Evolutionary conservation across 2,329 filamentous ascomycete genomes (phyloP).

Genomic region (Ilyonectria mors-panacis): DNA sequence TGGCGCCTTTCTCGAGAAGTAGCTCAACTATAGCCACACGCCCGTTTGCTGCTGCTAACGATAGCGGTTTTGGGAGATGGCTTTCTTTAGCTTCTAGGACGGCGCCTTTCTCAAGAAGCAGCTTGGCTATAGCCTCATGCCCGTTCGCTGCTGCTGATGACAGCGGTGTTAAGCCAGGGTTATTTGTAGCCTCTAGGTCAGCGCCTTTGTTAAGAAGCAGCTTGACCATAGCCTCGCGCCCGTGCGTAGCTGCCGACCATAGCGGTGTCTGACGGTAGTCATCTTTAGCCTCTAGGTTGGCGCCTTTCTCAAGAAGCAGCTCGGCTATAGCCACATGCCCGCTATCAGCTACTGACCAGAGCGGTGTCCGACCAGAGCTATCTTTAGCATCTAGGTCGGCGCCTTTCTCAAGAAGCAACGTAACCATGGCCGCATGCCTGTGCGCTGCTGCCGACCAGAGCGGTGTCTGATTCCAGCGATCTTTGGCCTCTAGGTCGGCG

Average conservation of each 20-base stretch:
- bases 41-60: background rate
- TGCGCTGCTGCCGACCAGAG: background rate
- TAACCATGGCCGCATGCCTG: background rate
- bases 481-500: background rate
- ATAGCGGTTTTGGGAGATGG: background rate
- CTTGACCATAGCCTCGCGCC: background rate
- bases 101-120: background rate
- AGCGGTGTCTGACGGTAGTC: background rate
- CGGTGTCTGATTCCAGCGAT: background rate
- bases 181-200: background rate
- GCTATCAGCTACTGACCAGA: background rate
- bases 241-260: background rate
- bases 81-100: background rate
- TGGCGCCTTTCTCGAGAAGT: background rate
- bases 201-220: background rate
- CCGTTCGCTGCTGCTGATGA: background rate
- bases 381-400: background rate
- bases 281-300: slow-evolving; percentile 9
- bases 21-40: background rate
- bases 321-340: slow-evolving; percentile 4
- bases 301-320: slow-evolving; percentile 23
- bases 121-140: background rate
- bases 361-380: background rate
- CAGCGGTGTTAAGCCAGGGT: background rate
- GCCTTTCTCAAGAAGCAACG: background rate